These are phyloP conservation scores for Cucurbita moschata DNA, from an alignment of 306 rosid species.

Conservation along the genomic window DNA sequence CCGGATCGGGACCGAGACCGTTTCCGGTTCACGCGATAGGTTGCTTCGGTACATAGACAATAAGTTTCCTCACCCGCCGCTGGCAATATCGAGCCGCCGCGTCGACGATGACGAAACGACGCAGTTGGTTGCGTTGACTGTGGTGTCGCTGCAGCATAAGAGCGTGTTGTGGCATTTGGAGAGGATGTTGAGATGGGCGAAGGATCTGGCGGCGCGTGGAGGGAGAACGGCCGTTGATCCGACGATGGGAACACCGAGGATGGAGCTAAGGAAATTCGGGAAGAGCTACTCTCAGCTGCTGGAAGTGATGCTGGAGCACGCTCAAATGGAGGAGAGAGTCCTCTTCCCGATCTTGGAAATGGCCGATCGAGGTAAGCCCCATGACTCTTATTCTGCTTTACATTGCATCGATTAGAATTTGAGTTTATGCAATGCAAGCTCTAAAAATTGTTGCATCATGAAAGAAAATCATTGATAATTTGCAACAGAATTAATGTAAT, in stretches of 20 bases:
- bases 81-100: neutral
- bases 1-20: conserved; percentile 48
- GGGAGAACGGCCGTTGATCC: conserved; percentile 54
- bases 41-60: conserved; percentile 42
- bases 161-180: conserved; percentile 58
- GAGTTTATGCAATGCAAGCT: neutral
- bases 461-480: neutral
- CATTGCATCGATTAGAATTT: neutral
- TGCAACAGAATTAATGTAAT: neutral
- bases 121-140: conserved; percentile 33
- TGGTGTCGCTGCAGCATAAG: conserved; percentile 48
- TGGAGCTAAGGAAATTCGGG: conserved; percentile 67
- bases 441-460: neutral
- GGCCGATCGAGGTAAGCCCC: conserved; percentile 56
- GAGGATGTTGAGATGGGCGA: conserved; percentile 65
- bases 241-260: conserved; percentile 48
- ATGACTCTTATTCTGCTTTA: neutral
- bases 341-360: conserved; percentile 62
- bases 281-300: conserved; percentile 62
- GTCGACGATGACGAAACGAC: conserved; percentile 19
- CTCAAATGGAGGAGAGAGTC: conserved; percentile 71
- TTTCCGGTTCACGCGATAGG: conserved; percentile 51
- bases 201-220: conserved; percentile 56
- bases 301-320: conserved; percentile 76
- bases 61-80: conserved; percentile 42